Base-by-base conservation (phyloP, 139 green algal genomes). In the Pycnococcus provasolii region DNA sequence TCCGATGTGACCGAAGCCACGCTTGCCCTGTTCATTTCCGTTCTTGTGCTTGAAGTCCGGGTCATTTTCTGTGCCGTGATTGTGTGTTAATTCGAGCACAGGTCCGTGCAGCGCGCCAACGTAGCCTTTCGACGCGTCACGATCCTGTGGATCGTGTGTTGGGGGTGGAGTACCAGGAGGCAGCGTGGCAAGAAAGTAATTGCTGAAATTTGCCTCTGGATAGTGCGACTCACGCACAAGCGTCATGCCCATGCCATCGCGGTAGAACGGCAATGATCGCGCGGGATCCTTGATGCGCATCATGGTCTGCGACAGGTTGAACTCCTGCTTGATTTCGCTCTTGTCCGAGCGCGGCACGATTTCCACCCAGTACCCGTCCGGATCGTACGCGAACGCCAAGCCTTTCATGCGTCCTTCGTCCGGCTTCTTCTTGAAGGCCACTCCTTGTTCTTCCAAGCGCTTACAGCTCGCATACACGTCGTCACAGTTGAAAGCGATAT, bases 191-290 rank as follows among this genome's bases (percentile, higher is more conserved):
- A 96, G 73, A 66, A 96, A 96, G 73, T 89, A 93, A 0, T 95
- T 83, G 0, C 62, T 80, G 68, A 94, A 96, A 45, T 79, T 83
- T 79, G 85, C 87, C 41, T 89, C 83, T 0, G 76, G 66, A 57
- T 91, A 95, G 58, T 92, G 81, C 8, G 91, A 71, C 68, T 90
- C 90, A 41, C 67, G 47, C 59, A 92, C 64, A 42, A 90, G 76
- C 71, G 52, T 77, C 80, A 94, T 89, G 55, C 87, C 88, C 54
- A 95, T 65, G 7, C 90, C 75, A 2, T 83, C 71, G 0, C 86
- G 95, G 76, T 95, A 96, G 71, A 96, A 96, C 53, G 91, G 83
- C 3, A 96, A 72, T 0, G 76, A 84, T 2, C 52, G 52, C 42
- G 74, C 66, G 0, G 88, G 86, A 63, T 95, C 88, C 48, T 82